Base-by-base conservation (phyloP, 2,329 filamentous ascomycete species). In the Stachybotrys chartarum region DNA sequence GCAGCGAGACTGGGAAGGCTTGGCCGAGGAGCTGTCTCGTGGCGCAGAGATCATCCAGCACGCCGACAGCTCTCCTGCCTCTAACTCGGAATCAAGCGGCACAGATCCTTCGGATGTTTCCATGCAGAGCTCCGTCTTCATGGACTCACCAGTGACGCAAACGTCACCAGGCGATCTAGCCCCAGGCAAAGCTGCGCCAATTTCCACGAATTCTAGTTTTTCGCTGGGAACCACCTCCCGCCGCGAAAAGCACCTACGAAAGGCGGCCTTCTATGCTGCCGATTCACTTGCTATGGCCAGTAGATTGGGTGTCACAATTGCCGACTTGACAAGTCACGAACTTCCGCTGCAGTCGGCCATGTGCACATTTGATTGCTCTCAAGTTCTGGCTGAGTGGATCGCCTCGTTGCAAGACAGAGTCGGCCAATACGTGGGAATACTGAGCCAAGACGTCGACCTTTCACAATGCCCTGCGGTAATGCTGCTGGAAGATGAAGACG, bases 241-340 rank as follows among this genome's bases (percentile, higher is more conserved):
- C 56, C 86, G 91, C 3, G 93, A 99, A 72, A 88, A 86, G 60
- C 90, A 96, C 65, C 78, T 97, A 18, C 87, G 93, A 48, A 95
- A 93, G 69, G 94, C 94, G n/a, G 94, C 93, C 0, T 95, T 91
- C 67, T 96, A 96, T 66, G 94, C 94, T 1, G 91, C 91, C 1
- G 91, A 97, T 69, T 96, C 92, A 0, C 81, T 99, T 8, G 84
- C 86, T 31, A 94, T 94, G 84, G 88, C 91, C 2, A 89, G 95
- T 68, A 92, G 88, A 66, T 80, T 94, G 12, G 91, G 91, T 1
- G 84, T 93, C 31, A 91, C 90, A 0, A 94, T 93, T 72, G 87
- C 89, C 7, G 91, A 96, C 59, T 86, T 90, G 58, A 87, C 86
- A 1, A 91, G 88, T 54, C 82, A 90, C 49, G 91, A 97, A 66